Evolutionary conservation across 164 flowering plant genomes (phyloP).

Genomic region (Tetrastigma voinierianum): DNA sequence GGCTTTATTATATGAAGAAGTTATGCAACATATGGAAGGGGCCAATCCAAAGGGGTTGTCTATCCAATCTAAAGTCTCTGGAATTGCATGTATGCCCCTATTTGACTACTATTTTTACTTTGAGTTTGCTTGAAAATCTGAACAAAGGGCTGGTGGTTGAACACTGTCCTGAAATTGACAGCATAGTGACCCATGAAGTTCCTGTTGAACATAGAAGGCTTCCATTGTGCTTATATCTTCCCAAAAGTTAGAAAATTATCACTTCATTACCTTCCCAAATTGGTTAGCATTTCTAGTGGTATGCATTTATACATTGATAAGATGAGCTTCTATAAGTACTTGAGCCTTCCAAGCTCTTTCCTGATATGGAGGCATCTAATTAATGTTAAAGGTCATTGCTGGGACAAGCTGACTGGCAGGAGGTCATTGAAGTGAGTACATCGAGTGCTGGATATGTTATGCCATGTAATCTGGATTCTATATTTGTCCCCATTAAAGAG

Average conservation of each 20-base stretch:
- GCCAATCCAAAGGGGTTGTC: not conserved
- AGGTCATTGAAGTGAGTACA: not conserved
- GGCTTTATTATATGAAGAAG: not conserved
- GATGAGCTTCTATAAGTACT: too few species aligned
- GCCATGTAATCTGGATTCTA: too few species aligned
- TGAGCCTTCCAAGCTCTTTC: not conserved
- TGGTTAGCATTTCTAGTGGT: too few species aligned
- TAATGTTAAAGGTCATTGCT: too few species aligned
- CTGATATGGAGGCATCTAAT: too few species aligned
- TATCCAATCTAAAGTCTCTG: slow-evolving; percentile 2
- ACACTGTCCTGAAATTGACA: not conserved
- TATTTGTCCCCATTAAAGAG: too few species aligned
- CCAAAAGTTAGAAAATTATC: too few species aligned
- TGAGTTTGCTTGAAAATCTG: slow-evolving; percentile 3
- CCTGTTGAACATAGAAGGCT: not conserved
- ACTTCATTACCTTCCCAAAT: too few species aligned
- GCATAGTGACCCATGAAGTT: not conserved
- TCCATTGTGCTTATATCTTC: not conserved
- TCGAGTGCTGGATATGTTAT: too few species aligned
- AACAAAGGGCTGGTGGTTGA: slow-evolving; percentile 1
- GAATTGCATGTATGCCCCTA: slow-evolving; percentile 4
- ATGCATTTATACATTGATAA: too few species aligned
- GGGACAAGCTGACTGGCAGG: too few species aligned
- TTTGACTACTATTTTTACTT: slow-evolving; percentile 4
- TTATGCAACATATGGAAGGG: slow-evolving; percentile 10